Percentiles rank a stretch among this genome's conserved stretches.
phyloP scores from a whole-genome alignment of 2,329 filamentous ascomycete genomes.

The Emydomyces testavorans region DNA sequence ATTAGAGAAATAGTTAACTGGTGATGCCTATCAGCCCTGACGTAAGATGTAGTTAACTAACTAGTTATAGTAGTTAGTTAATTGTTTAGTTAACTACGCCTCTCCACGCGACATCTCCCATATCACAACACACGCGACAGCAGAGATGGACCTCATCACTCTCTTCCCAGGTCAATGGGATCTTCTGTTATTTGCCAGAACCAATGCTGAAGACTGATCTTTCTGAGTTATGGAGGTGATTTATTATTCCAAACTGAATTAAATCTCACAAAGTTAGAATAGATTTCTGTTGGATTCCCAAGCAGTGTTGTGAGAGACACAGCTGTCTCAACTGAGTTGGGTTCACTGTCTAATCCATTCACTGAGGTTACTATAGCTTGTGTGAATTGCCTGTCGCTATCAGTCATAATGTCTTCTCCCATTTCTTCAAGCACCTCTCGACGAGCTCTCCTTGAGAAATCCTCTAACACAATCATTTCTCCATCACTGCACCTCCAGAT shows the following conservation, averaged over 20 bases:
- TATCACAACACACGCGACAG: background rate
- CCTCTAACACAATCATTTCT: slow-evolving; percentile 32
- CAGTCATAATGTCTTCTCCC: slow-evolving; percentile 13
- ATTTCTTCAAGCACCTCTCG: slow-evolving; percentile 30
- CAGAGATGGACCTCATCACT: background rate
- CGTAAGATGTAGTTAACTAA: no score
- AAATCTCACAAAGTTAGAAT: background rate
- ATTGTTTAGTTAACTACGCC: background rate
- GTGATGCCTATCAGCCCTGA: no score
- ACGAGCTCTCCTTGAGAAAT: slow-evolving; percentile 33
- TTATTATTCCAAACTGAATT: background rate
- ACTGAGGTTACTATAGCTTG: background rate
- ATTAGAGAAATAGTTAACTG: no score
- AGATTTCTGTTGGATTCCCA: background rate
- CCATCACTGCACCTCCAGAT: slow-evolving; percentile 19
- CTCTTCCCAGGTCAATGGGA: background rate
- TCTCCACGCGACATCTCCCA: slow-evolving; percentile 2
- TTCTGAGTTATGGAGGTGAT: background rate
- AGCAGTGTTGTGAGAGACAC: background rate
- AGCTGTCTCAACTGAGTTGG: background rate
- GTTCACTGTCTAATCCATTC: slow-evolving; percentile 1
- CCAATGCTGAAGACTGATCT: background rate
- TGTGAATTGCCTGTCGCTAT: background rate
- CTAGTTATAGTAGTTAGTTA: no score
- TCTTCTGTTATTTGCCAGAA: background rate